phyloP scores from a whole-genome alignment of 2,329 filamentous ascomycete genomes.

The Xylaria sp. region DNA sequence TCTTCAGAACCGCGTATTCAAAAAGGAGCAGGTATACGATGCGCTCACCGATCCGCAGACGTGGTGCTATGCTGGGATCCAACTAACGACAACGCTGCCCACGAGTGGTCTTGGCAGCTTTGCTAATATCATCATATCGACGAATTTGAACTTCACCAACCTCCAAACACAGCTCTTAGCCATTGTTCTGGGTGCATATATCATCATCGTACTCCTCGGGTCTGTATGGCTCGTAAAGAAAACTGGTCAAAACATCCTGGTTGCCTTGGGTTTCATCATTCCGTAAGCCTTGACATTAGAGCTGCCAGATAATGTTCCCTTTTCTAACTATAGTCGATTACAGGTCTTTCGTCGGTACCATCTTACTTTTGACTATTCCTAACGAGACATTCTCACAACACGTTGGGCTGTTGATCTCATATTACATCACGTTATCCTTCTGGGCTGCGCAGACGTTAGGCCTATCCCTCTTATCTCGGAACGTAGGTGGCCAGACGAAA shows the following conservation, averaged over 20 bases:
- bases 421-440: conserved; percentile 82
- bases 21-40: conserved; percentile 58
- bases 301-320: neutral
- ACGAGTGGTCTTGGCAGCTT: conserved; percentile 79
- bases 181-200: conserved; percentile 79
- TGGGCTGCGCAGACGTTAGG: conserved; percentile 77
- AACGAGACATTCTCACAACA: conserved; percentile 67
- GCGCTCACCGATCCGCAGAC: conserved; percentile 72
- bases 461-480: conserved; percentile 74
- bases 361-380: conserved; percentile 75
- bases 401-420: conserved; percentile 75
- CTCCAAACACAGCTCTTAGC: conserved; percentile 77
- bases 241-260: conserved; percentile 73
- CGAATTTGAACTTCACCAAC: conserved; percentile 70
- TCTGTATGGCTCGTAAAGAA: conserved; percentile 76
- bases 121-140: conserved; percentile 76
- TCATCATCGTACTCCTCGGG: conserved; percentile 74
- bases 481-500: conserved; percentile 79
- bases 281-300: conserved; percentile 60
- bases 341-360: conserved; percentile 76
- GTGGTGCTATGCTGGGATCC: conserved; percentile 72
- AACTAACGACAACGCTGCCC: conserved; percentile 77
- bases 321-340: conserved; percentile 11
- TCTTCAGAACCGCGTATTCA: conserved; percentile 64
- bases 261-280: conserved; percentile 73